phyloP scores from a whole-genome alignment of 2,329 filamentous ascomycete genomes.

The Torrubiella hemipterigena region DNA sequence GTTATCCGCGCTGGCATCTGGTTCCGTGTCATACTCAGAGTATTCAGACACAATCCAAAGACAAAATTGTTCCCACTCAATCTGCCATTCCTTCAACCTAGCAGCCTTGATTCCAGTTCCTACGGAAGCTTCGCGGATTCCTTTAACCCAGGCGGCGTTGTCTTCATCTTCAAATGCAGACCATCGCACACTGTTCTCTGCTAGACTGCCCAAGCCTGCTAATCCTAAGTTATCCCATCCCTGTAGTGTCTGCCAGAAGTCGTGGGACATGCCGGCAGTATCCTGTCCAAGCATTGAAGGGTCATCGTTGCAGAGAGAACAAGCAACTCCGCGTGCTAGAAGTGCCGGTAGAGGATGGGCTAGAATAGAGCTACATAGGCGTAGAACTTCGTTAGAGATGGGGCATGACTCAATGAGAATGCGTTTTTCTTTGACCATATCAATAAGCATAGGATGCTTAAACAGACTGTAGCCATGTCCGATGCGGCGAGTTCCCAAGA shows the following conservation, averaged over 20 bases:
- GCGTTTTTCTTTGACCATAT: constrained; percentile 78
- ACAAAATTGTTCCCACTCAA: constrained; percentile 82
- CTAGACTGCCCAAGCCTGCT: constrained; percentile 72
- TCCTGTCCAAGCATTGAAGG: constrained; percentile 81
- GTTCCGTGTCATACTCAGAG: constrained; percentile 12
- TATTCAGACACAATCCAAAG: constrained; percentile 78
- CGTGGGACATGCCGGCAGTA: constrained; percentile 71
- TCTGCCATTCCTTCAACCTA: constrained; percentile 65
- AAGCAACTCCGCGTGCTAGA: constrained; percentile 71
- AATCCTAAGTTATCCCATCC: constrained; percentile 87
- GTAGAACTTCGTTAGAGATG: constrained; percentile 78
- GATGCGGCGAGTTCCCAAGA: constrained; percentile 79
- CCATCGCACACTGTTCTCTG: constrained; percentile 89
- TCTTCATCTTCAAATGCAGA: constrained; percentile 75
- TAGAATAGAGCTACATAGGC: constrained; percentile 64
- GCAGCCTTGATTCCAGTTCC: constrained; percentile 60
- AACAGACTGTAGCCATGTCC: constrained; percentile 81
- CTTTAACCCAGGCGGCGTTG: constrained; percentile 57
- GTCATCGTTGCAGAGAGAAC: constrained; percentile 81
- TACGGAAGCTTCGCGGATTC: constrained; percentile 60
- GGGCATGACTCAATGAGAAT: constrained; percentile 87
- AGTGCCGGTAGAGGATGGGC: constrained; percentile 74
- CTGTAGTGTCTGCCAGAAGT: constrained; percentile 89
- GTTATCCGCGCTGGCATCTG: constrained; percentile 3
- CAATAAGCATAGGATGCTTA: constrained; percentile 81